phyloP scores from a whole-genome alignment of 1,284 basidiomycete species.

The Marasmius oreades region DNA sequence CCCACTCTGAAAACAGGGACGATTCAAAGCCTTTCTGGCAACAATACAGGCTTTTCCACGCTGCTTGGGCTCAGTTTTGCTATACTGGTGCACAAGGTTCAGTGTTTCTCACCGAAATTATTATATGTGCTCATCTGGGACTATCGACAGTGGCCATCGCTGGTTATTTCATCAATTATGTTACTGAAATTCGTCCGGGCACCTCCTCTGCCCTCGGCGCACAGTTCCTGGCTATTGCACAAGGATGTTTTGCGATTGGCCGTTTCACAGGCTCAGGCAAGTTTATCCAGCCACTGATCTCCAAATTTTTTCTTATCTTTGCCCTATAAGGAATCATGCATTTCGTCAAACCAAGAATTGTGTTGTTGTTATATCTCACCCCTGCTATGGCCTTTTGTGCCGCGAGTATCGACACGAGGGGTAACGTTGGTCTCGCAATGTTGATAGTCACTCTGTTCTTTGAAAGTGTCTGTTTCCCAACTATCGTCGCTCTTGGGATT shows the following conservation, averaged over 20 bases:
- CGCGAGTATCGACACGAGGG: constrained; percentile 26
- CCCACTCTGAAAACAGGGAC: constrained; percentile 22
- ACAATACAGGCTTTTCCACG: constrained; percentile 30
- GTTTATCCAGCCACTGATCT: constrained; percentile 8
- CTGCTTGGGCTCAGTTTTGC: constrained; percentile 31
- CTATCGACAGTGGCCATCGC: constrained; percentile 26
- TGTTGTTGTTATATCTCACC: constrained; percentile 27
- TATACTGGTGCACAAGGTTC: constrained; percentile 31
- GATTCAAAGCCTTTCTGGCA: constrained; percentile 25
- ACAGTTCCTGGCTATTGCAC: constrained; percentile 30
- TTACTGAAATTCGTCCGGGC: constrained; percentile 24
- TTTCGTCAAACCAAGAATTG: constrained; percentile 25
- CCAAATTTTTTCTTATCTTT: too few species aligned
- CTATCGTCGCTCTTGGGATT: constrained; percentile 32
- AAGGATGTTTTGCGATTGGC: constrained; percentile 31
- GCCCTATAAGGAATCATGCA: constrained; percentile 24
- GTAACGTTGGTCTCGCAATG: constrained; percentile 29
- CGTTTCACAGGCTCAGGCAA: constrained; percentile 28
- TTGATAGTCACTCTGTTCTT: constrained; percentile 30
- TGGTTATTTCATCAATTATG: constrained; percentile 33
- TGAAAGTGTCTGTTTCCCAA: constrained; percentile 34
- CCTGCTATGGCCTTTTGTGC: constrained; percentile 26
- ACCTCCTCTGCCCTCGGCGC: constrained; percentile 24
- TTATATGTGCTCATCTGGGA: not conserved
- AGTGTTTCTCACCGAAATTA: not conserved